Percentiles rank a stretch among this genome's conserved stretches.
phyloP scores from a whole-genome alignment of 495 filamentous ascomycete genomes.

The Penicillium canescens region DNA sequence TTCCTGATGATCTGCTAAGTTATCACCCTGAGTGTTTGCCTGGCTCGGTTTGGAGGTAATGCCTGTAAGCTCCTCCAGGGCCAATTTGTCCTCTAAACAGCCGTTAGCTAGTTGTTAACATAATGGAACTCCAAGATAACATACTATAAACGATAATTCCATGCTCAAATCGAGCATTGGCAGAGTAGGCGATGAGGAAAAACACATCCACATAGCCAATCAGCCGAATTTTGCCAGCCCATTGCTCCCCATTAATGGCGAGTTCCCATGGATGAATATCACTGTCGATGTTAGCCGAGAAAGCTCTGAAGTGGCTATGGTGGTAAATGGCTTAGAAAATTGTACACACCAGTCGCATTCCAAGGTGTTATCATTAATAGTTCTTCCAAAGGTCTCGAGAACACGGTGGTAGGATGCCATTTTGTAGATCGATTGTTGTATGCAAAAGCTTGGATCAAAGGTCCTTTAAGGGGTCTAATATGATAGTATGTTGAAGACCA shows the following conservation, averaged over 20 bases:
- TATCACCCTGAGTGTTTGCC: too few species aligned
- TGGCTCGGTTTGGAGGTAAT: too few species aligned
- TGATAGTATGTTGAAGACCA: too few species aligned
- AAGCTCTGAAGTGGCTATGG: neutral
- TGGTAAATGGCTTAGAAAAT: neutral
- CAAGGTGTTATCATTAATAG: conserved; percentile 13
- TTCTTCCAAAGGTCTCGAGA: conserved; percentile 11
- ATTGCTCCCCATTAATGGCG: conserved; percentile 12
- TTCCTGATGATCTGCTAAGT: too few species aligned
- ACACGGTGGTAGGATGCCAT: conserved; percentile 21
- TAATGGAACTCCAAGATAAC: neutral
- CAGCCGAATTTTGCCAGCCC: conserved; percentile 18
- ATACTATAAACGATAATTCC: conserved; percentile 22
- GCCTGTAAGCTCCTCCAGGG: neutral
- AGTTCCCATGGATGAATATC: conserved; percentile 21
- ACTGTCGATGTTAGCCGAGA: conserved; percentile 1
- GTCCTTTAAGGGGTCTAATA: too few species aligned
- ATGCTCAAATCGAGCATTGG: conserved; percentile 14
- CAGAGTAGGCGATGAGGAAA: conserved; percentile 20
- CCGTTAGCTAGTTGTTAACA: neutral
- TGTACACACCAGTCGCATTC: conserved; percentile 18
- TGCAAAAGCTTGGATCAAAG: too few species aligned
- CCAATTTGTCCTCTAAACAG: conserved; percentile 7
- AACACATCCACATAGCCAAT: conserved; percentile 20
- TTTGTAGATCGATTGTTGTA: neutral